Evolutionary conservation across 108 stramenopile species (phyloP).

Genomic region (Pseudonitzschia delicatissima): DNA sequence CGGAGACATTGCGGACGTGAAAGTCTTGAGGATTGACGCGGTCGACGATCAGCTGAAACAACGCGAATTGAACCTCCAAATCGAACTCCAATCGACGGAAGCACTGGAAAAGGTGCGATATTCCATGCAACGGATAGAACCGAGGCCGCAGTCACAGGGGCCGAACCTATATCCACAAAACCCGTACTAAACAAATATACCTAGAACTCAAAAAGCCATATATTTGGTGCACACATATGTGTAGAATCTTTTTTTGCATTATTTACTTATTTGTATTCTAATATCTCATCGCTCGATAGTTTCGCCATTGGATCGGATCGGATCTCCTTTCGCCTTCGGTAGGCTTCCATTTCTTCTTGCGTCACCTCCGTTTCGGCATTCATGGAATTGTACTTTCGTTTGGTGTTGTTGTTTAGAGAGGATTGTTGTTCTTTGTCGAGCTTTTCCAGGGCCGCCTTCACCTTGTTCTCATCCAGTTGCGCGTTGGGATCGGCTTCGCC

Average conservation of each 20-base stretch:
- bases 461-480: constrained; percentile 75
- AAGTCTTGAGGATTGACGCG: constrained; percentile 56
- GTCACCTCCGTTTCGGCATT: constrained; percentile 88
- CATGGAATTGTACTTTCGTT: constrained; percentile 90
- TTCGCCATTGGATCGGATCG: constrained; percentile 89
- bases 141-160: neutral
- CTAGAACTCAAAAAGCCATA: too few relatives aligned
- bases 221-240: too few relatives aligned
- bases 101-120: neutral
- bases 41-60: constrained; percentile 30
- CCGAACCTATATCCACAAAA: neutral
- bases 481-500: constrained; percentile 79
- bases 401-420: constrained; percentile 29
- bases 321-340: constrained; percentile 73
- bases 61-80: constrained; percentile 22
- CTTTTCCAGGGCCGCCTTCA: constrained; percentile 69
- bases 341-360: constrained; percentile 96
- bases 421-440: constrained; percentile 36
- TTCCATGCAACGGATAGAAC: neutral
- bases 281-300: constrained; percentile 58
- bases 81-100: constrained; percentile 33
- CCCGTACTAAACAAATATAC: too few relatives aligned
- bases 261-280: constrained; percentile 61
- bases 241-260: neutral
- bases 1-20: constrained; percentile 80